Percentiles rank a stretch among this genome's conserved stretches.
phyloP scores from a whole-genome alignment of 208 protist species.

The Crithidia expoeki region DNA sequence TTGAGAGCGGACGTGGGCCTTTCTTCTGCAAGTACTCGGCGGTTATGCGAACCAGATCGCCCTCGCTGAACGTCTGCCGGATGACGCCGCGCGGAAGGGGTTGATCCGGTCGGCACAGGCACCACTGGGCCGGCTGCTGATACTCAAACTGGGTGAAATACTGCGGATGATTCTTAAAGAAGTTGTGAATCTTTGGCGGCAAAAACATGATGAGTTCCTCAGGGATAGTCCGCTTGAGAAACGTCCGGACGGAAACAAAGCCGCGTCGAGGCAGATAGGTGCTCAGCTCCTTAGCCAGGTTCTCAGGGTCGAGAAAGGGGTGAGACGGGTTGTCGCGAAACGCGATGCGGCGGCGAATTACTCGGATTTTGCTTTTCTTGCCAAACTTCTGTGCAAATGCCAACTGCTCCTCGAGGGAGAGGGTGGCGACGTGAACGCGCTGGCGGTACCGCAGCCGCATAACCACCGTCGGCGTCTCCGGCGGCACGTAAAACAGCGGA shows the following conservation, averaged over 20 bases:
- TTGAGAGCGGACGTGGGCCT: slow-evolving; percentile 41
- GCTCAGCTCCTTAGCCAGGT: slow-evolving; percentile 82
- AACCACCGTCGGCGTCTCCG: slow-evolving; percentile 63
- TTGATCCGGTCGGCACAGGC: slow-evolving; percentile 67
- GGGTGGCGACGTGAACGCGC: slow-evolving; percentile 59
- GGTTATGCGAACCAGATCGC: slow-evolving; percentile 79
- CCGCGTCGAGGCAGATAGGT: slow-evolving; percentile 77
- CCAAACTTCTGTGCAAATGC: slow-evolving; percentile 57
- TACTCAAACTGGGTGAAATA: slow-evolving; percentile 90
- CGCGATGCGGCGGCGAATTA: slow-evolving; percentile 80
- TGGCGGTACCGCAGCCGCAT: slow-evolving; percentile 77
- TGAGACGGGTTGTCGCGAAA: slow-evolving; percentile 85
- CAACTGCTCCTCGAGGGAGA: slow-evolving; percentile 87
- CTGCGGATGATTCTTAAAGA: slow-evolving; percentile 86
- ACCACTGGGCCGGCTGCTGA: slow-evolving; percentile 70
- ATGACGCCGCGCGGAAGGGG: slow-evolving; percentile 86
- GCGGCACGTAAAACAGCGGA: slow-evolving; percentile 67
- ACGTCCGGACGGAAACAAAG: slow-evolving; percentile 64
- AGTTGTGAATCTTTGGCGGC: slow-evolving; percentile 69
- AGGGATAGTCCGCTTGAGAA: slow-evolving; percentile 67
- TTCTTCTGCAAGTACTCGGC: slow-evolving; percentile 73
- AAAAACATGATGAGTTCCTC: slow-evolving; percentile 82
- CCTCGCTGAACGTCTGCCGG: slow-evolving; percentile 74
- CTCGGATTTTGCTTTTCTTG: slow-evolving; percentile 68
- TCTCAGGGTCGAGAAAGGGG: slow-evolving; percentile 89